These are phyloP conservation scores for Aethionema arabicum DNA, from an alignment of 345 rosid genomes.

Conservation along the genomic window DNA sequence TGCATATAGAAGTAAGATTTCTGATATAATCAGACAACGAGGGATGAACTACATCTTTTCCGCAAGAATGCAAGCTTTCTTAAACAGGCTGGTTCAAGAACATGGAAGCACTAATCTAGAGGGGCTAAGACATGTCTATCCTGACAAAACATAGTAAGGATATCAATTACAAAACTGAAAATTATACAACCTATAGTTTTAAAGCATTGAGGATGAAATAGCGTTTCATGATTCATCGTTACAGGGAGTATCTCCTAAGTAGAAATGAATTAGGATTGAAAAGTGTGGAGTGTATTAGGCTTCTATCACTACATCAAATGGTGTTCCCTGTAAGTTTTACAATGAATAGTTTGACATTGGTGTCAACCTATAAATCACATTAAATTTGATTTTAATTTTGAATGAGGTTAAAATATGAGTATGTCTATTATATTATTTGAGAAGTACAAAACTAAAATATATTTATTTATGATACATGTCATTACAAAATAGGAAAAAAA, in stretches of 20 bases:
- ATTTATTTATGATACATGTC: no score
- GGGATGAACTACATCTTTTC: constrained; percentile 82
- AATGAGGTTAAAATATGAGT: no score
- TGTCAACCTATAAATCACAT: no score
- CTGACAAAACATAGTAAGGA: constrained; percentile 75
- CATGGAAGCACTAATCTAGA: constrained; percentile 73
- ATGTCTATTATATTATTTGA: no score
- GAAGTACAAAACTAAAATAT: no score
- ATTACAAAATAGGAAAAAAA: no score
- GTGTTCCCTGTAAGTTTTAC: constrained; percentile 86
- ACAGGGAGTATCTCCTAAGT: constrained; percentile 71
- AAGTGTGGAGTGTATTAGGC: no score
- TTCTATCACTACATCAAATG: constrained; percentile 76
- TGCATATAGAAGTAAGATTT: constrained; percentile 50
- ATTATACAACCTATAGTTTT: not conserved
- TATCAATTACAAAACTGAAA: constrained; percentile 22
- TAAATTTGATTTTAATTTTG: no score
- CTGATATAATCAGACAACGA: constrained; percentile 59
- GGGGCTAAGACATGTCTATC: constrained; percentile 76
- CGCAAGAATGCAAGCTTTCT: constrained; percentile 74
- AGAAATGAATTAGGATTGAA: constrained; percentile 64
- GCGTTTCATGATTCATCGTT: constrained; percentile 7
- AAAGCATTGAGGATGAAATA: not conserved
- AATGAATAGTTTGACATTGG: not conserved
- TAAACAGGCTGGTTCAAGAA: constrained; percentile 55